phyloP scores from a whole-genome alignment of 176 grass and related monocot genomes.

The Themeda triandra region DNA sequence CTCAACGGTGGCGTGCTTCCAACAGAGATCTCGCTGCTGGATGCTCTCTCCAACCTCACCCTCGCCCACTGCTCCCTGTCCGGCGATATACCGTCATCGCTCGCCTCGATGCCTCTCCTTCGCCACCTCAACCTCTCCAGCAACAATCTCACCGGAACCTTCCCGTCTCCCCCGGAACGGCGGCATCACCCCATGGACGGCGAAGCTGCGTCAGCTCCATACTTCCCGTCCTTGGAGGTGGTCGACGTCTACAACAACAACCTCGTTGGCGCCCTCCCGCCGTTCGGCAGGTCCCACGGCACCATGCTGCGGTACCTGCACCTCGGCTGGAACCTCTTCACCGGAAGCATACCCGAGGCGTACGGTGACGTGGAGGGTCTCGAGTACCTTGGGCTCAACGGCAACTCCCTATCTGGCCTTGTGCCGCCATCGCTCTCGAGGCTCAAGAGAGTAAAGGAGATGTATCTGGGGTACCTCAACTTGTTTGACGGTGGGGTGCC shows the following conservation, averaged over 20 bases:
- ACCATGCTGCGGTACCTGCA: conserved; percentile 42
- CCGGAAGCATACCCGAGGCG: conserved; percentile 35
- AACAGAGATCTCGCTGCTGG: conserved; percentile 37
- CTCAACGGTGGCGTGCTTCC: conserved; percentile 37
- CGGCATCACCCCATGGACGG: too few species aligned
- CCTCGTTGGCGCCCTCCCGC: conserved; percentile 55
- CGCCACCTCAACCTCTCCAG: conserved; percentile 71
- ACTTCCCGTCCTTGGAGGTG: conserved; percentile 39
- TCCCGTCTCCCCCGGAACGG: neutral
- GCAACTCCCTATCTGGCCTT: conserved; percentile 39
- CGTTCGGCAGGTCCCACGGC: neutral
- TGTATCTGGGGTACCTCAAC: conserved; percentile 38
- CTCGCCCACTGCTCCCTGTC: conserved; percentile 42
- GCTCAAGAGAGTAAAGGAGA: conserved; percentile 6
- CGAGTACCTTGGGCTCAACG: conserved; percentile 57
- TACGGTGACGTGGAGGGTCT: conserved; percentile 41
- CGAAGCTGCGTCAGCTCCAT: too few species aligned
- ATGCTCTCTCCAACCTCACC: conserved; percentile 53
- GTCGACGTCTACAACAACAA: conserved; percentile 72
- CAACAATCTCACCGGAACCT: conserved; percentile 35
- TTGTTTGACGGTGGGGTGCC: conserved; percentile 63
- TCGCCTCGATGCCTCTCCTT: conserved; percentile 37
- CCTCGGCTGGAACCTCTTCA: conserved; percentile 59
- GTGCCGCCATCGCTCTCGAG: conserved; percentile 37
- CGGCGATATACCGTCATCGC: conserved; percentile 23